These are phyloP conservation scores for Salinomyces thailandicus DNA, from an alignment of 2,329 filamentous ascomycete species.

Conservation along the genomic window DNA sequence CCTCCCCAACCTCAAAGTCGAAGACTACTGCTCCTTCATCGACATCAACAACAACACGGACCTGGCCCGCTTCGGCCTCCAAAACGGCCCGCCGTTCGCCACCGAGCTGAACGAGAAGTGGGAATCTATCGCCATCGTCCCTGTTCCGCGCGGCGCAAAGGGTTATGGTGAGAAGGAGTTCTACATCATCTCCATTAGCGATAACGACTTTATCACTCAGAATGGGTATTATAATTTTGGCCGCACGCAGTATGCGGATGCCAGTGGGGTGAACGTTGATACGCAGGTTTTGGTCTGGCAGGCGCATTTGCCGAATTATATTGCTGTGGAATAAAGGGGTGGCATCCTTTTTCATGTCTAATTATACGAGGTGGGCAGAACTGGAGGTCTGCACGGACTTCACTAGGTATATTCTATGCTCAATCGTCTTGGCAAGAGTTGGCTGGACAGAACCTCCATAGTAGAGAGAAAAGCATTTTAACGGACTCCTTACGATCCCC, in stretches of 20 bases:
- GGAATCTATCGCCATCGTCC: conserved; percentile 57
- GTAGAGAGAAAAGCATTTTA: too few relatives aligned
- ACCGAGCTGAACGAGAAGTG: conserved; percentile 64
- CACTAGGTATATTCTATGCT: too few relatives aligned
- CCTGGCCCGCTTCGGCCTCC: conserved; percentile 54
- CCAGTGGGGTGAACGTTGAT: conserved; percentile 47
- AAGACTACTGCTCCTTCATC: conserved; percentile 54
- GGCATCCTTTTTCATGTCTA: too few relatives aligned
- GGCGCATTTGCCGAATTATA: conserved; percentile 37
- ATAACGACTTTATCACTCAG: conserved; percentile 69
- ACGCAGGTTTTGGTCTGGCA: conserved; percentile 56
- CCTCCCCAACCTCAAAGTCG: conserved; percentile 44
- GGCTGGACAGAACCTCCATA: too few relatives aligned
- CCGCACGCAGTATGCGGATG: conserved; percentile 45
- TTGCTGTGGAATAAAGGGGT: too few relatives aligned
- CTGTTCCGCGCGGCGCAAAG: conserved; percentile 43
- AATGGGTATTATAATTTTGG: conserved; percentile 54
- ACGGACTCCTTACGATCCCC: too few relatives aligned
- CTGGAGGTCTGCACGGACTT: too few relatives aligned
- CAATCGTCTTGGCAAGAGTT: too few relatives aligned
- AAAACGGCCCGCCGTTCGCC: conserved; percentile 53
- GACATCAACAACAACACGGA: conserved; percentile 58
- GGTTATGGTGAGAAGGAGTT: conserved; percentile 46
- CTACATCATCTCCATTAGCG: conserved; percentile 56
- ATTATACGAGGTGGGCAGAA: too few relatives aligned